Base-by-base conservation (phyloP, 2,329 filamentous ascomycete genomes). In the Calonectria pauciramosa region DNA sequence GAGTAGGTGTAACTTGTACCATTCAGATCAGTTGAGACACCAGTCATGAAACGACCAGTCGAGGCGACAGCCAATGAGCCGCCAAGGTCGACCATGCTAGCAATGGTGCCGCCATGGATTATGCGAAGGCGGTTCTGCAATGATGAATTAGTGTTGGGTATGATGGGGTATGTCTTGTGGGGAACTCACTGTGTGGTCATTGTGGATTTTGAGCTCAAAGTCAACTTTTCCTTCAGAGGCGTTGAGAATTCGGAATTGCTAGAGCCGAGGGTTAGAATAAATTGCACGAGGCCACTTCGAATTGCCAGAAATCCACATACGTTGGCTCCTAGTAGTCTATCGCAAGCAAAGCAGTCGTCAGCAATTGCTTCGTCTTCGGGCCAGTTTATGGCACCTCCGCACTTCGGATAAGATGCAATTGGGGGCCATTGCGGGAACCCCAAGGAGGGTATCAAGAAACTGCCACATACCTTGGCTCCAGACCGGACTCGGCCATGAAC, bases 401-500 rank as follows among this genome's bases (percentile, higher is more conserved):
- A 18, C 32, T 28, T 36, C 6, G 23, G 16, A 23, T n/a, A 30
- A 20, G 10, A n/a, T 60, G 30, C 23, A 32, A 30, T 47, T 60
- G 38, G 36, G 36, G 34, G 18, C 34, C 34, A 13, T 52, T 11
- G 80, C 13, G 68, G 18, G 79, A 69, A 69, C 78, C 77, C 32
- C 7, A 18, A 26, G 4, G 13, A 44, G 49, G 20, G 32, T 18
- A 3, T 1, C 0, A 47, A 20, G 28, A 18, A 56, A 70, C 9
- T 13, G n/a, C 14, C 7, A 70, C 78, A 10, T 83, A 98, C 96
- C 94, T 94, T 83, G 95, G 95, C 85, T 98, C 96, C 26, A 99
- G 87, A 9, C 96, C 96, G 7, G 96, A 98, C 77, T 95, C 94
- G 78, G 91, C 91, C 87, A 94, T 92, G 85, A 98, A 98, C 2